Conservation (phyloP, 352 stramenopile genomes). For the Globisporangium ultimum region DNA sequence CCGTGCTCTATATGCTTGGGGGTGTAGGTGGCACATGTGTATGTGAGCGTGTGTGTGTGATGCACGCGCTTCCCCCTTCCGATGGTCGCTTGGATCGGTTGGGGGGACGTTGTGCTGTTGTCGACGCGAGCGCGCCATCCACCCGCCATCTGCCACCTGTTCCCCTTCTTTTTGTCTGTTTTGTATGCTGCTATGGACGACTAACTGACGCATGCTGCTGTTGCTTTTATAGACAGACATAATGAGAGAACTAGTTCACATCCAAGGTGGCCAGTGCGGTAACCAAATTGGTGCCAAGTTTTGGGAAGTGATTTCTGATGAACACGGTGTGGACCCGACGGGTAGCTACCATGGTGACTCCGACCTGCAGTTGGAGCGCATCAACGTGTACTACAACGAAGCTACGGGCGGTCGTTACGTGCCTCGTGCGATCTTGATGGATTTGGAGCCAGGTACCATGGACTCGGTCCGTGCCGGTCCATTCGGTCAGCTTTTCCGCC, state of each 20-base stretch:
- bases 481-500: conserved; percentile 97
- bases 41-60: neutral
- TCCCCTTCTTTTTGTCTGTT: conserved; percentile 6
- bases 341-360: conserved; percentile 96
- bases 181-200: conserved; percentile 4
- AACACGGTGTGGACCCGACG: conserved; percentile 93
- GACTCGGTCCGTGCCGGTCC: conserved; percentile 96
- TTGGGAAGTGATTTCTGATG: conserved; percentile 96
- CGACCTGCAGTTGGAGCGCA: conserved; percentile 95
- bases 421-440: conserved; percentile 97
- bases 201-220: too few relatives aligned
- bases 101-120: too few relatives aligned
- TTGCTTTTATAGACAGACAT: conserved; percentile 27
- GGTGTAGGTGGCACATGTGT: neutral
- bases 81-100: too few relatives aligned
- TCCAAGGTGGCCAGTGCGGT: conserved; percentile 98
- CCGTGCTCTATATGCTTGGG: too few relatives aligned
- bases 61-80: too few relatives aligned
- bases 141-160: conserved; percentile 2
- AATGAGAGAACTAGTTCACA: conserved; percentile 97
- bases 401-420: conserved; percentile 96
- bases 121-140: neutral
- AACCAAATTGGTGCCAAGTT: conserved; percentile 99
- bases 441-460: conserved; percentile 99
- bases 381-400: conserved; percentile 99